Evolutionary conservation across 257 asterid species (phyloP).

Genomic region (Oldenlandia corymbosa): DNA sequence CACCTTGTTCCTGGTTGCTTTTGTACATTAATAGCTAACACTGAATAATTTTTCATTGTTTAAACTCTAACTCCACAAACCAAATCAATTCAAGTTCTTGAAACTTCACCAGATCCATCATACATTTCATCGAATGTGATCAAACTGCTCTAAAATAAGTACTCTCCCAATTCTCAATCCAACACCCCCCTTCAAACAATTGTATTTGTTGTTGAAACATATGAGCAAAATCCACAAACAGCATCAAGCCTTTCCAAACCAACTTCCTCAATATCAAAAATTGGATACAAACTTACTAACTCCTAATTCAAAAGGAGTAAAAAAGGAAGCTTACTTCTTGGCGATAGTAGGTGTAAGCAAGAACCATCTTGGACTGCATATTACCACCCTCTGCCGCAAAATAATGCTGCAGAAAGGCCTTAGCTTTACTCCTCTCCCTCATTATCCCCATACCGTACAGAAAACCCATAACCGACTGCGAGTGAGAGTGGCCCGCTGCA

Average conservation of each 20-base stretch:
- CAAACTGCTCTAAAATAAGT: too few relatives aligned
- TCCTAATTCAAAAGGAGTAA: background rate
- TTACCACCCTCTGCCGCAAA: conserved; percentile 88
- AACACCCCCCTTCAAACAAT: too few relatives aligned
- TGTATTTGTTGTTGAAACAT: too few relatives aligned
- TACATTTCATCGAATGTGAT: too few relatives aligned
- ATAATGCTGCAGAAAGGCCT: conserved; percentile 62
- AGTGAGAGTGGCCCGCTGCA: conserved; percentile 62
- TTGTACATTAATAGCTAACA: background rate
- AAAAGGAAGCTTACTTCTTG: conserved; percentile 56
- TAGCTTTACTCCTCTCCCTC: conserved; percentile 66
- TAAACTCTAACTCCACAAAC: background rate
- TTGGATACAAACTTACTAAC: background rate
- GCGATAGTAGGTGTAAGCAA: conserved; percentile 77
- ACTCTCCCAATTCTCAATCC: too few relatives aligned
- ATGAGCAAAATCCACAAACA: background rate
- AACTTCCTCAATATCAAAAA: background rate
- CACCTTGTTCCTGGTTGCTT: background rate
- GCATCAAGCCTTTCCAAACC: background rate
- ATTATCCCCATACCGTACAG: conserved; percentile 73
- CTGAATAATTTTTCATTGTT: too few relatives aligned
- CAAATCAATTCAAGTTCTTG: background rate
- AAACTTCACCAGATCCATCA: too few relatives aligned
- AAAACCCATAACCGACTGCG: conserved; percentile 82
- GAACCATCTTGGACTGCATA: conserved; percentile 92